Conservation (phyloP, 2,329 filamentous ascomycete species). For the Akanthomyces lecanii region DNA sequence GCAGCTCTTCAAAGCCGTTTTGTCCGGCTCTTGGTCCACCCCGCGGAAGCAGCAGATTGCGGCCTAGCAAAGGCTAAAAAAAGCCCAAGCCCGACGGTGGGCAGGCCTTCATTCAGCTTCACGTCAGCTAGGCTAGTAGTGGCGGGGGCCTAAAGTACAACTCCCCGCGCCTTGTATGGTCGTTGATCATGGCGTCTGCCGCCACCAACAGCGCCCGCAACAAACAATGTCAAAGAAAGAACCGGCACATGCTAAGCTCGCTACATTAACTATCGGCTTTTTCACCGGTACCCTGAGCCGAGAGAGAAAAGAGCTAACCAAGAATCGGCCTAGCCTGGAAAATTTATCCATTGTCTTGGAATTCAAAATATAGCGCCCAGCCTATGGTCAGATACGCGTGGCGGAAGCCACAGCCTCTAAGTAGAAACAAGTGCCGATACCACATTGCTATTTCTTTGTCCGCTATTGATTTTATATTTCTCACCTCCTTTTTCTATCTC, state of each 20-base stretch:
- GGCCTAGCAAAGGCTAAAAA: background rate
- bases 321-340: background rate
- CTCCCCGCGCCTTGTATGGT: background rate
- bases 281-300: background rate
- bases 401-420: background rate
- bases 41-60: background rate
- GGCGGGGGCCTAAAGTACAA: background rate
- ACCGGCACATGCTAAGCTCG: background rate
- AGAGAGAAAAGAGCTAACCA: conserved; percentile 1
- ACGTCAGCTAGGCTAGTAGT: too few relatives aligned
- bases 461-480: too few relatives aligned
- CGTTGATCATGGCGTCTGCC: background rate
- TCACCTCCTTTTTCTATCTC: too few relatives aligned
- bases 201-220: background rate
- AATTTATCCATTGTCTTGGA: background rate
- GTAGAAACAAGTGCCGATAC: background rate
- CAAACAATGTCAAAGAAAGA: background rate
- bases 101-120: background rate
- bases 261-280: background rate
- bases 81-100: too few relatives aligned
- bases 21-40: background rate
- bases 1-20: background rate
- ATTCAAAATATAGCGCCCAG: background rate
- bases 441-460: background rate
- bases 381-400: background rate